phyloP scores from a whole-genome alignment of 306 rosid species.

The Cucurbita maxima region DNA sequence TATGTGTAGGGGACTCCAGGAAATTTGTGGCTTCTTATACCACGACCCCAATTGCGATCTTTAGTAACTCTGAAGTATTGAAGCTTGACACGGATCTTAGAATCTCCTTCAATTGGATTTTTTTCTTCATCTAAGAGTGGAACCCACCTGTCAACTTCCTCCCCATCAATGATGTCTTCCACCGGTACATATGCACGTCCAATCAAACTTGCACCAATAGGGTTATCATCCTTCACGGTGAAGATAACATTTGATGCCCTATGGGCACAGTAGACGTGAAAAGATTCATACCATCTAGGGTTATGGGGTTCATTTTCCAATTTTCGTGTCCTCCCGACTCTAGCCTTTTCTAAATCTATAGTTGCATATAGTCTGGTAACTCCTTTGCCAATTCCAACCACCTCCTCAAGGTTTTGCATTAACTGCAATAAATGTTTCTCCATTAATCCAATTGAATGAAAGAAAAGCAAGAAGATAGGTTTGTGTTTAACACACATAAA shows the following conservation, averaged over 20 bases:
- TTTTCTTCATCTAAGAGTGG: constrained; percentile 36
- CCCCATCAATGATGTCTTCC: constrained; percentile 38
- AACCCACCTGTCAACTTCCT: constrained; percentile 49
- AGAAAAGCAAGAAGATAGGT: background rate
- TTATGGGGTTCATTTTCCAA: constrained; percentile 38
- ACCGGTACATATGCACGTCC: constrained; percentile 66
- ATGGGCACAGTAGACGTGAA: constrained; percentile 65
- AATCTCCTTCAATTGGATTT: constrained; percentile 32
- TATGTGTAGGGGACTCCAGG: constrained; percentile 73
- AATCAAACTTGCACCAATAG: constrained; percentile 62
- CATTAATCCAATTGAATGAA: background rate
- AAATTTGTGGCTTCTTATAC: constrained; percentile 41
- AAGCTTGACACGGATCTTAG: constrained; percentile 59
- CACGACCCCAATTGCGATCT: constrained; percentile 42
- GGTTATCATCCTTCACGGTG: constrained; percentile 61
- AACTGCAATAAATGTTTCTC: constrained; percentile 19
- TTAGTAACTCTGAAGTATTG: constrained; percentile 45
- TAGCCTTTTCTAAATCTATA: constrained; percentile 65
- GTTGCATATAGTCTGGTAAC: constrained; percentile 49
- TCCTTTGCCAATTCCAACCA: constrained; percentile 55
- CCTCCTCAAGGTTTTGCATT: constrained; percentile 39
- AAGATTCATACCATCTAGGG: constrained; percentile 57
- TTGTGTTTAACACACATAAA: background rate
- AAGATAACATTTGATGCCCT: constrained; percentile 40
- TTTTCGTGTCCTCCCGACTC: constrained; percentile 64